Percentiles rank a stretch among this genome's conserved stretches.
phyloP scores from a whole-genome alignment of 176 grass and related monocot genomes.

The Dendrocalamus sinicus region DNA sequence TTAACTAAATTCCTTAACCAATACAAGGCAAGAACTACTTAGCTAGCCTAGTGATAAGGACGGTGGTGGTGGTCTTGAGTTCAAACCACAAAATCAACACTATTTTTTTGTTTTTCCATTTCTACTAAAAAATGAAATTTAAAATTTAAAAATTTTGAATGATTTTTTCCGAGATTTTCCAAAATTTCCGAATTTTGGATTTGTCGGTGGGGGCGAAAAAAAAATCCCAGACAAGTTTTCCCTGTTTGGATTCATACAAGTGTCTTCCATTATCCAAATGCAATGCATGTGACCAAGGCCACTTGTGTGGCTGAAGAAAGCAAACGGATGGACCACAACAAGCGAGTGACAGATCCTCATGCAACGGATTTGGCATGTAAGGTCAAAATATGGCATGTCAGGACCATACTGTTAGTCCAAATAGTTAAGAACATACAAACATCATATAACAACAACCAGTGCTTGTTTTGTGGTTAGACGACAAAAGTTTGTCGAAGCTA shows the following conservation, averaged over 20 bases:
- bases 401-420: constrained; percentile 47
- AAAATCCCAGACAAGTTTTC: too few relatives aligned
- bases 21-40: too few relatives aligned
- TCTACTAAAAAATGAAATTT: too few relatives aligned
- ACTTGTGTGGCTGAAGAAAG: constrained; percentile 40
- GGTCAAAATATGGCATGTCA: constrained; percentile 43
- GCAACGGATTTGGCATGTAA: constrained; percentile 45
- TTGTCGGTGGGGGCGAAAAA: too few relatives aligned
- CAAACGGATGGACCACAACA: constrained; percentile 45
- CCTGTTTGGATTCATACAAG: neutral
- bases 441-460: constrained; percentile 29
- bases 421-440: constrained; percentile 30
- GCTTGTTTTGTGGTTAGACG: constrained; percentile 41
- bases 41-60: too few relatives aligned
- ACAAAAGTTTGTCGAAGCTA: constrained; percentile 32
- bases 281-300: constrained; percentile 43
- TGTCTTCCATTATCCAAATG: constrained; percentile 30
- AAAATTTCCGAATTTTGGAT: too few relatives aligned
- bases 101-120: too few relatives aligned
- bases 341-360: constrained; percentile 41
- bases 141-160: too few relatives aligned
- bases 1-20: too few relatives aligned
- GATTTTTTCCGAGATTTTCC: too few relatives aligned
- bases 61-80: too few relatives aligned
- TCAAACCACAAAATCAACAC: too few relatives aligned